phyloP scores from a whole-genome alignment of 768 basidiomycete genomes.

The Trametes meyenii region DNA sequence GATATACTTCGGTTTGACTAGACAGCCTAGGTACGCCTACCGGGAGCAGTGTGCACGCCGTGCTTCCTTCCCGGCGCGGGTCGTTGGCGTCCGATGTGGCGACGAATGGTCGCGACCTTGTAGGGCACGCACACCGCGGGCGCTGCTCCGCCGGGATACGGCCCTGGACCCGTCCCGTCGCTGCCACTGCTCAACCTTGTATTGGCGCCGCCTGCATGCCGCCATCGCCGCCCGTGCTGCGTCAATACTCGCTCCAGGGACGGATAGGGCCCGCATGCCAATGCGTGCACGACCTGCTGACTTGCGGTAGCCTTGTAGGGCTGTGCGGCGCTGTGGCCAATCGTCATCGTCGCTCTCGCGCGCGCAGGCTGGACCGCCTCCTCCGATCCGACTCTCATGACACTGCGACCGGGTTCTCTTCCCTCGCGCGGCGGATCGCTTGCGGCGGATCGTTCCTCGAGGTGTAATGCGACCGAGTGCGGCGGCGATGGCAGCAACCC shows the following conservation, averaged over 20 bases:
- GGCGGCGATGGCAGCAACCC: too few species aligned
- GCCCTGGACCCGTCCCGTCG: too few species aligned
- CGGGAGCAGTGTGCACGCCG: background rate
- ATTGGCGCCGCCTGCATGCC: background rate
- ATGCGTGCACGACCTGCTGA: constrained; percentile 7
- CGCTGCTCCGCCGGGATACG: too few species aligned
- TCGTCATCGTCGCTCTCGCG: constrained; percentile 1
- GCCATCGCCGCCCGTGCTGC: background rate
- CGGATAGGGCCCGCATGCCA: too few species aligned
- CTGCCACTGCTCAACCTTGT: too few species aligned
- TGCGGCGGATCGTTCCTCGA: too few species aligned
- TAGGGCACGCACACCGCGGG: too few species aligned
- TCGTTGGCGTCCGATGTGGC: too few species aligned
- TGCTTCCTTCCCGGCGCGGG: too few species aligned
- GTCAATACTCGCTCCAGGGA: background rate
- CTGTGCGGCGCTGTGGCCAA: background rate
- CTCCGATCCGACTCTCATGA: background rate
- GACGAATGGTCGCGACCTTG: too few species aligned
- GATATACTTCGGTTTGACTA: constrained; percentile 16
- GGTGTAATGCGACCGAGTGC: too few species aligned
- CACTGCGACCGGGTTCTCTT: background rate
- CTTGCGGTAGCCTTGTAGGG: background rate
- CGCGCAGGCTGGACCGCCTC: background rate
- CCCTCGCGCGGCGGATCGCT: too few species aligned
- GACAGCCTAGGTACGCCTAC: constrained; percentile 8